Evolutionary conservation across 202 grass and related monocot species (phyloP), one percentile per base, ranked within the genome.

Genomic region (Digitaria exilis): DNA sequence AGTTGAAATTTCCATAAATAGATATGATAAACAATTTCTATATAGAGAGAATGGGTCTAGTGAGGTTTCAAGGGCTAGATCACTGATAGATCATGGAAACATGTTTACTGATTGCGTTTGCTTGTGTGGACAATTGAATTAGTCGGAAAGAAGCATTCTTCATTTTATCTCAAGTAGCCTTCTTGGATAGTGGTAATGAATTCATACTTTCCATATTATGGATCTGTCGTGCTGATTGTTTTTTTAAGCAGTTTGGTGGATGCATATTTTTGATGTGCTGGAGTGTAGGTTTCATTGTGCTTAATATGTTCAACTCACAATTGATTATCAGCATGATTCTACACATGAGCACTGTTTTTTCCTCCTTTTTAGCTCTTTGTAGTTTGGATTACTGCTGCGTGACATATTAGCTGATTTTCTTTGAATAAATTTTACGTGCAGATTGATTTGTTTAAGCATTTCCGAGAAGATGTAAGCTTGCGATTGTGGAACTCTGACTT

Each of bases 381-480:
- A 30, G 7, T 69, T 63, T 2, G 14, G n/a, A 76, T 42, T 71
- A 34, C 46, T 29, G 2, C 31, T 63, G 60, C 28, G 32, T 31
- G 21, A 51, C 17, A 24, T 31, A 2, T 31, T 15, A 48, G 28
- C 46, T 42, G 11, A 57, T 84, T 76, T 71, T 14, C 34, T 57
- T 61, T 2, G 30, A 52, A 80, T 52, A 4, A 69, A 69, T 64
- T 46, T 52, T 4, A 48, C 46, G 55, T 86, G 50, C 88, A 99
- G 96, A 86, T 80, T 77, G 96, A 99, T 87, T 85, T 99, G 78
- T 84, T 94, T 75, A 99, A 90, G 78, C 93, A 99, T 96, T 87
- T 96, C 56, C 84, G 93, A 83, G 96, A 99, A 84, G 96, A 99
- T 85, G 86, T 99, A 52, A 95, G 91, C 73, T 90, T 94, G 93